Evolutionary conservation across 805 yeast species (phyloP).

Genomic region (Suhomyces pyralidae): DNA sequence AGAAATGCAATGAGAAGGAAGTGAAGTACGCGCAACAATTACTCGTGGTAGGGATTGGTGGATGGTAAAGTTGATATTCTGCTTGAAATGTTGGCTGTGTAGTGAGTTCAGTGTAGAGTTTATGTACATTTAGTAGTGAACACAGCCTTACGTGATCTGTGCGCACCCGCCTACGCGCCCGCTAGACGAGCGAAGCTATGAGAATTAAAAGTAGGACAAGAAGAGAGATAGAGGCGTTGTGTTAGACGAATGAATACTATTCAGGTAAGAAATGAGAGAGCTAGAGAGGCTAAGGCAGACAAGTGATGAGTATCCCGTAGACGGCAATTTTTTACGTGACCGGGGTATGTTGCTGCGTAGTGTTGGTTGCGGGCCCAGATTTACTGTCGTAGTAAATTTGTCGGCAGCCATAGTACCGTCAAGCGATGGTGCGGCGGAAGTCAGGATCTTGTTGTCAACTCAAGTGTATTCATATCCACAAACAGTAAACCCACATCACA

Average conservation of each 20-base stretch:
- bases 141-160: not conserved
- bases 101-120: not conserved
- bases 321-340: not conserved
- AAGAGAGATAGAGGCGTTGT: not conserved
- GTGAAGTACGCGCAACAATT: too few species aligned
- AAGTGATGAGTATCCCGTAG: not conserved
- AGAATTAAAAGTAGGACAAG: not conserved
- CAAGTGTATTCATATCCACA: too few species aligned
- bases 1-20: not conserved
- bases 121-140: not conserved
- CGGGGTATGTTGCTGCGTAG: not conserved
- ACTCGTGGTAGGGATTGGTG: too few species aligned
- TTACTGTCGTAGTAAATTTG: not conserved
- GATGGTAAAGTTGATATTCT: not conserved
- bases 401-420: not conserved
- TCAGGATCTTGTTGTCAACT: too few species aligned
- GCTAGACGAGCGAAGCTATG: not conserved
- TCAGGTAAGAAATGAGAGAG: not conserved
- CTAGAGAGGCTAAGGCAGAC: not conserved
- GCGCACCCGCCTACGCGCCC: not conserved
- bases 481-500: too few species aligned
- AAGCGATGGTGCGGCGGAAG: not conserved
- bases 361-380: not conserved
- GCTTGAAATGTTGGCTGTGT: not conserved
- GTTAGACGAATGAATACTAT: not conserved